Evolutionary conservation across 2,329 filamentous ascomycete genomes (phyloP).

Genomic region (Metarhizium brunneum): DNA sequence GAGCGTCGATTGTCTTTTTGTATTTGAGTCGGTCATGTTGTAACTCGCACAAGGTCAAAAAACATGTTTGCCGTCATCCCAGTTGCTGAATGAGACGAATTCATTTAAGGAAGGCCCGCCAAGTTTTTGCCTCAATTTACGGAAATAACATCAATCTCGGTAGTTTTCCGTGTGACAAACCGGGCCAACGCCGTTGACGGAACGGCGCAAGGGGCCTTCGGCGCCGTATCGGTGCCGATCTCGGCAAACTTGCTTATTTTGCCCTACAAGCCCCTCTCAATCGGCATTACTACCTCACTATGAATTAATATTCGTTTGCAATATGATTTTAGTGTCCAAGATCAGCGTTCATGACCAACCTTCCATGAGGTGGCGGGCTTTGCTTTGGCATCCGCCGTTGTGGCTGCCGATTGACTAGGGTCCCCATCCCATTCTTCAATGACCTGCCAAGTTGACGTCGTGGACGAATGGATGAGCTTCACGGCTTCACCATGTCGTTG

Average conservation of each 20-base stretch:
- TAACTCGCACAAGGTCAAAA: neutral
- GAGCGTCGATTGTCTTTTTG: neutral
- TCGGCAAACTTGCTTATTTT: constrained; percentile 9
- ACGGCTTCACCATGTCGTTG: neutral
- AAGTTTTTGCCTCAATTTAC: neutral
- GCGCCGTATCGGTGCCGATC: constrained; percentile 15
- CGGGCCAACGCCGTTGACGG: neutral
- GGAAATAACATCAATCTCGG: neutral
- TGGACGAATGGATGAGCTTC: neutral
- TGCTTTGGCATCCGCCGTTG: neutral
- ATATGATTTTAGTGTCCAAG: neutral
- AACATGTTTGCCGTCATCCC: neutral
- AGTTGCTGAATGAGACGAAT: neutral
- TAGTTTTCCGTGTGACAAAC: neutral
- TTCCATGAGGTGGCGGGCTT: neutral
- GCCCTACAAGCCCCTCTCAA: too few relatives aligned
- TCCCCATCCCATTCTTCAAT: neutral
- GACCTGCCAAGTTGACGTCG: neutral
- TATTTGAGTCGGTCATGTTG: neutral
- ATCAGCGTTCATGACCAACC: neutral
- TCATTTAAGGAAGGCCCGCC: neutral
- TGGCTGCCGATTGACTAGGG: neutral
- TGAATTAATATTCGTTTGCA: neutral
- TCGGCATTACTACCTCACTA: neutral
- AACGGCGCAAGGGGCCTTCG: neutral